phyloP scores from a whole-genome alignment of 768 basidiomycete species.

The Pleurotus ostreatus region DNA sequence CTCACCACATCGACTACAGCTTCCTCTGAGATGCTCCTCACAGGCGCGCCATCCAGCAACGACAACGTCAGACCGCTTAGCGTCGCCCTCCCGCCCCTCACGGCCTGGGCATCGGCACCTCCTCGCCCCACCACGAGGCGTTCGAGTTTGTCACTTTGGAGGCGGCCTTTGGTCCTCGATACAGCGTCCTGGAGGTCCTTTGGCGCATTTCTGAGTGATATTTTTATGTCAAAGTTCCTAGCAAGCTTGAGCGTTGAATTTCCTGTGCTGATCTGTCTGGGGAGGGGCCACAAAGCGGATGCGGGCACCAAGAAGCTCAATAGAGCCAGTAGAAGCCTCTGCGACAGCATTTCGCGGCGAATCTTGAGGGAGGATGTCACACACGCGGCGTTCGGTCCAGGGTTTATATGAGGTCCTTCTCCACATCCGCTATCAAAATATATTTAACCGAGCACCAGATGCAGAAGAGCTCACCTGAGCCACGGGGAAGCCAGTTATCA shows the following conservation, averaged over 20 bases:
- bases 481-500: background rate
- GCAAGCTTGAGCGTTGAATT: slow-evolving; percentile 42
- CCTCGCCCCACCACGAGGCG: slow-evolving; percentile 60
- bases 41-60: slow-evolving; percentile 25
- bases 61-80: slow-evolving; percentile 42
- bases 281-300: slow-evolving; percentile 29
- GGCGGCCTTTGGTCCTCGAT: slow-evolving; percentile 35
- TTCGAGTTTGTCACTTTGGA: slow-evolving; percentile 53
- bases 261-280: slow-evolving; percentile 40
- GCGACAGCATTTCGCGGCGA: background rate
- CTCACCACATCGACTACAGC: slow-evolving; percentile 44
- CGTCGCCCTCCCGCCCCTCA: slow-evolving; percentile 32
- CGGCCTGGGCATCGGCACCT: slow-evolving; percentile 32
- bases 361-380: background rate
- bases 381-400: background rate
- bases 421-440: background rate
- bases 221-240: slow-evolving; percentile 44
- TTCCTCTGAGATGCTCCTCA: slow-evolving; percentile 48
- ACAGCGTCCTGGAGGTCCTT: slow-evolving; percentile 58
- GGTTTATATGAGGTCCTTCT: background rate
- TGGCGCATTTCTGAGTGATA: slow-evolving; percentile 41
- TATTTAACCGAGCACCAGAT: too few relatives aligned
- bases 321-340: slow-evolving; percentile 3
- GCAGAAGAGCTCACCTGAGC: background rate
- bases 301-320: slow-evolving; percentile 8